A percentile compares a stretch with the other conserved stretches of the same genome.
phyloP scores from a whole-genome alignment of 31 red algal genomes.

The Asparagopsis taxiformis region DNA sequence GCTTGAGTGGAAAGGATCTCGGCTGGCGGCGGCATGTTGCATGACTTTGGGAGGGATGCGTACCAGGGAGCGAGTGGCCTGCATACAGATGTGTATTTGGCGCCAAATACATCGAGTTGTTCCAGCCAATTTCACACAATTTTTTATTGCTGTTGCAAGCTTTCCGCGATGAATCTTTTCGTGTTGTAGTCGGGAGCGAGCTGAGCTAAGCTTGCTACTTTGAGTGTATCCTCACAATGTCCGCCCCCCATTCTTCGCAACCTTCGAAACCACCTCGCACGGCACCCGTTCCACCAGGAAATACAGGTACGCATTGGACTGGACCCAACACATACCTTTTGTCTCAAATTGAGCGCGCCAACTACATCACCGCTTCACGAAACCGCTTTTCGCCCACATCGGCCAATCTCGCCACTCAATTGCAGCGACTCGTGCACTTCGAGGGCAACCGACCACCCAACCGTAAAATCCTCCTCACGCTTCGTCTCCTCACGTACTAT shows the following conservation, averaged over 20 bases:
- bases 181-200: too few species aligned
- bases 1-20: slow-evolving; percentile 5
- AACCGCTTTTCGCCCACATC: slow-evolving; percentile 29
- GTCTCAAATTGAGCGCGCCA: slow-evolving; percentile 19
- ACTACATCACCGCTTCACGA: slow-evolving; percentile 40
- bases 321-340: slow-evolving; percentile 50
- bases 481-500: slow-evolving; percentile 67
- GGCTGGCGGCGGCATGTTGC: too few species aligned
- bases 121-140: too few species aligned
- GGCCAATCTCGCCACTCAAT: slow-evolving; percentile 23
- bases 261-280: background rate
- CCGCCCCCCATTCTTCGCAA: slow-evolving; percentile 10
- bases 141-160: too few species aligned
- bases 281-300: slow-evolving; percentile 39
- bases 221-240: too few species aligned
- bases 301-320: slow-evolving; percentile 66
- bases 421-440: slow-evolving; percentile 63
- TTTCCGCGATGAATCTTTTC: too few species aligned
- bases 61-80: too few species aligned
- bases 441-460: slow-evolving; percentile 61
- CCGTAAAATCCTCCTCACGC: slow-evolving; percentile 52
- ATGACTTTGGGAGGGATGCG: too few species aligned
- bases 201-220: too few species aligned
- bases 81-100: too few species aligned
- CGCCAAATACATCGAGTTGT: too few species aligned